Evolutionary conservation across 2,329 filamentous ascomycete genomes (phyloP), one percentile per base, ranked within the genome.

Genomic region (Knoxdaviesia capensis): DNA sequence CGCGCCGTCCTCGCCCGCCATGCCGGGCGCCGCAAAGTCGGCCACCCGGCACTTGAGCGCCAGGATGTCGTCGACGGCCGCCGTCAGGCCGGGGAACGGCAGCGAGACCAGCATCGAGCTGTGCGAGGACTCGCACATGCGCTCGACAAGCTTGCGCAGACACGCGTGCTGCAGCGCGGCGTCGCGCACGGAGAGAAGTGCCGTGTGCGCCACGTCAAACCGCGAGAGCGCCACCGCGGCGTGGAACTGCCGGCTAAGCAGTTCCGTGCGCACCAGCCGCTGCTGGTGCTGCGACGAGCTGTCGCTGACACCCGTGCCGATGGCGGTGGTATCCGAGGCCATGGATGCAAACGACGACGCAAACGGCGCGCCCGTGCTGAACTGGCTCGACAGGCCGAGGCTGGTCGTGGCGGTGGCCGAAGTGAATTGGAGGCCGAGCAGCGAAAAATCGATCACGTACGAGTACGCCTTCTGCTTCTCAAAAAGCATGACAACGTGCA

Each of bases 171-270:
- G 80, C 54, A 94, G 60, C 0, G 78, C 73, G 43, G 66, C 63
- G 51, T 92, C 76, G 36, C 73, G 71, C 56, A 92, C 80, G 44
- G 80, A 69, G 9, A 77, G 64, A 31, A 96, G 68, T 0, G 81
- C 81, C 5, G 77, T 75, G 58, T 93, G 92, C 0, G 90, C 88
- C 36, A 82, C 66, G 46, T 85, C 76, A 52, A 86, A 96, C 44
- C 82, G 78, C 6, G 76, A 81, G 11, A 80, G 85, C 45, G 81
- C 74, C 20, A 90, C 65, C 1, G 85, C 78, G 11, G 85, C 82
- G 47, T 77, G 79, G 64, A 96, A 96, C 3, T 94, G 68, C 3
- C 86, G 79, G 49, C 76, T 80, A 20, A 92, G 74, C 52, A 96
- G 74, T 46, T 92, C 82, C 2, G 71, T 71, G 45, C 72, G 71